phyloP scores from a whole-genome alignment of 2,329 filamentous ascomycete species.

The Calonectria fujianensis region DNA sequence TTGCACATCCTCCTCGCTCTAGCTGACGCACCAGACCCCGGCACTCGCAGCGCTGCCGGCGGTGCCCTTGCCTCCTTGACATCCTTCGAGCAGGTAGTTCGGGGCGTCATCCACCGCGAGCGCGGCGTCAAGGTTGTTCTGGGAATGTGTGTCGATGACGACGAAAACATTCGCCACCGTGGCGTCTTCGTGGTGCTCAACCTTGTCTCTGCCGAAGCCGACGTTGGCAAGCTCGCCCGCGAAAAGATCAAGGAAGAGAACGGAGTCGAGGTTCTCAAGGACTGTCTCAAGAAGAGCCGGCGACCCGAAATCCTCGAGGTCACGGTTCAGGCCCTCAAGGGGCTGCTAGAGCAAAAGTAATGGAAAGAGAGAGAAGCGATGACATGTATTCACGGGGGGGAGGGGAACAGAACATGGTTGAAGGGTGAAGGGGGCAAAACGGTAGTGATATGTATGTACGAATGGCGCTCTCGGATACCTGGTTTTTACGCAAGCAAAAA shows the following conservation, averaged over 20 bases:
- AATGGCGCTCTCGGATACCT: constrained; percentile 37
- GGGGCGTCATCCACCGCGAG: constrained; percentile 81
- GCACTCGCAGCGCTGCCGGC: constrained; percentile 88
- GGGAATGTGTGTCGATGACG: constrained; percentile 84
- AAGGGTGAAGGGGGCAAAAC: constrained; percentile 12
- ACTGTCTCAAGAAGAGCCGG: constrained; percentile 80
- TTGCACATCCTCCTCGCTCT: constrained; percentile 91
- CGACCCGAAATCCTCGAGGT: constrained; percentile 82
- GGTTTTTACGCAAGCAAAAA: constrained; percentile 29
- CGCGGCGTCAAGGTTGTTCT: constrained; percentile 86
- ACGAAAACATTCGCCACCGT: constrained; percentile 80
- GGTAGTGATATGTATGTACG: constrained; percentile 32
- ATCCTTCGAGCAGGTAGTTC: constrained; percentile 83
- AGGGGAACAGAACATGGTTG: neutral
- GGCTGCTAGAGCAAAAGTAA: constrained; percentile 69
- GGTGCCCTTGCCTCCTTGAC: constrained; percentile 92
- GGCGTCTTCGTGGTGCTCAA: constrained; percentile 86
- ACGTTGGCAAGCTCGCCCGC: constrained; percentile 76
- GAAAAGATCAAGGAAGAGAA: constrained; percentile 77
- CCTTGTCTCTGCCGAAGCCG: constrained; percentile 79
- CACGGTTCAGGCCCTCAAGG: constrained; percentile 83
- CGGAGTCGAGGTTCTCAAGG: constrained; percentile 81
- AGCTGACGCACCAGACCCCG: constrained; percentile 87
- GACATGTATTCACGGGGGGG: neutral
- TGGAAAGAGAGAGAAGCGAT: constrained; percentile 26